phyloP scores from a whole-genome alignment of 805 yeast species.

The Yarrowia sp. region DNA sequence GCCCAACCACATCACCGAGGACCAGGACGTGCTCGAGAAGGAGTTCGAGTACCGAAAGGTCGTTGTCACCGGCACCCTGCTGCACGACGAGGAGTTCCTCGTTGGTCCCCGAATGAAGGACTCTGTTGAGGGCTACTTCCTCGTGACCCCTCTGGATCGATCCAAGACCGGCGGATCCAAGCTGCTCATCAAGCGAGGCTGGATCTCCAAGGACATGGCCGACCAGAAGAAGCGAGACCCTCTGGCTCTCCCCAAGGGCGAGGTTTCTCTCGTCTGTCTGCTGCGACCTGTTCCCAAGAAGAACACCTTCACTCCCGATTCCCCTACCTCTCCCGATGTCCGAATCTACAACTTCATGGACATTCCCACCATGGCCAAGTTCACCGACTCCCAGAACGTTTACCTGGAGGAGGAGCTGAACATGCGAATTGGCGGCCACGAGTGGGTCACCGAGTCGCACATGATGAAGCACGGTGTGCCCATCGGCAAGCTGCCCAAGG shows the following conservation, averaged over 20 bases:
- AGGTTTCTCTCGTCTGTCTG: constrained; percentile 68
- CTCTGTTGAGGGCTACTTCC: constrained; percentile 70
- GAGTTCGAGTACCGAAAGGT: constrained; percentile 84
- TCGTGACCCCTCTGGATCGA: constrained; percentile 79
- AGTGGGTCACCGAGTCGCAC: constrained; percentile 46
- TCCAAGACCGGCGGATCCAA: constrained; percentile 56
- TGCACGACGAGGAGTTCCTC: constrained; percentile 81
- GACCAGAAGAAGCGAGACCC: constrained; percentile 58
- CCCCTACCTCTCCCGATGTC: constrained; percentile 60
- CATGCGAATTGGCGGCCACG: constrained; percentile 39
- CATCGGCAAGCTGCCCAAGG: constrained; percentile 74
- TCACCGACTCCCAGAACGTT: constrained; percentile 65
- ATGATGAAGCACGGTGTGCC: constrained; percentile 84
- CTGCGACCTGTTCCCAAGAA: constrained; percentile 66
- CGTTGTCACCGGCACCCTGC: constrained; percentile 70
- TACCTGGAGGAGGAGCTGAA: constrained; percentile 53
- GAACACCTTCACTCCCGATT: constrained; percentile 67
- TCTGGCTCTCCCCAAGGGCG: constrained; percentile 68
- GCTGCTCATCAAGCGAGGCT: constrained; percentile 83
- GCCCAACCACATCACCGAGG: constrained; percentile 52
- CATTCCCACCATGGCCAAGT: constrained; percentile 72
- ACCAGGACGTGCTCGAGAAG: constrained; percentile 51
- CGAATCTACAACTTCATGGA: constrained; percentile 69
- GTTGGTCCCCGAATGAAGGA: constrained; percentile 85
- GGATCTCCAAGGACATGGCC: constrained; percentile 66